Evolutionary conservation across 2,329 filamentous ascomycete genomes (phyloP), one percentile per base, ranked within the genome.

Genomic region (Parastagonospora nodorum): DNA sequence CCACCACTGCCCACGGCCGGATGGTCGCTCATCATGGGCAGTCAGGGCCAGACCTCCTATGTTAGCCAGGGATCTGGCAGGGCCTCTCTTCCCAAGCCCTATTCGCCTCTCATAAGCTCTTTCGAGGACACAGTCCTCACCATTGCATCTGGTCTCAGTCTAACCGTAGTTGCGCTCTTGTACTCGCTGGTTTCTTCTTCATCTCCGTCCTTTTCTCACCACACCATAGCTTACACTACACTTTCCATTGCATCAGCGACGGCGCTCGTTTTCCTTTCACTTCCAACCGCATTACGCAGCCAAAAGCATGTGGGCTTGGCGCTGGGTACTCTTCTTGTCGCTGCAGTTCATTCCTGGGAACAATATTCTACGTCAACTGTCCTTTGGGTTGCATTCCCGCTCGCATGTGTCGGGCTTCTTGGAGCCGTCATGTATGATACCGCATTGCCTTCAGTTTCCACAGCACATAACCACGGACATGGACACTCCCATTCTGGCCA

Each of bases 1-100:
- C 78, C 78, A 12, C 78, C 80, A 28, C 75, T 82, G 31, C 72
- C 73, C 15, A 65, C 67, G 12, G 54, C 66, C 38, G 70, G 62
- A 12, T 71, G 64, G 64, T 66, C 66, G 10, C 39, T 72, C 31
- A 60, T 61, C 46, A 71, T 68, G 8, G 60, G 55, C 4, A 43
- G 45, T 10, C 61, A 67, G 39, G 50, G 46, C 19, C 55, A 64
- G 30, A 53, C 57, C 32, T 57, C 61, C 8, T 69, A 66, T 56
- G 59, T 55, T 28, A 57, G 51, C 19, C 60, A 63, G 49, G 48
- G 40, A 4, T 49, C 55, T 15, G 40, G 58, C 29, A 64, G 68
- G 27, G 58, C 64, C 1, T 66, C 67, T 16, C 49, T 72, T 15
- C 66, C 69, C 8, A 73, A 72, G 39, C 66, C 67, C 8, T 61